These are phyloP conservation scores for Elymus sibiricus DNA, from an alignment of 176 grass and related monocot species.

Conservation along the genomic window DNA sequence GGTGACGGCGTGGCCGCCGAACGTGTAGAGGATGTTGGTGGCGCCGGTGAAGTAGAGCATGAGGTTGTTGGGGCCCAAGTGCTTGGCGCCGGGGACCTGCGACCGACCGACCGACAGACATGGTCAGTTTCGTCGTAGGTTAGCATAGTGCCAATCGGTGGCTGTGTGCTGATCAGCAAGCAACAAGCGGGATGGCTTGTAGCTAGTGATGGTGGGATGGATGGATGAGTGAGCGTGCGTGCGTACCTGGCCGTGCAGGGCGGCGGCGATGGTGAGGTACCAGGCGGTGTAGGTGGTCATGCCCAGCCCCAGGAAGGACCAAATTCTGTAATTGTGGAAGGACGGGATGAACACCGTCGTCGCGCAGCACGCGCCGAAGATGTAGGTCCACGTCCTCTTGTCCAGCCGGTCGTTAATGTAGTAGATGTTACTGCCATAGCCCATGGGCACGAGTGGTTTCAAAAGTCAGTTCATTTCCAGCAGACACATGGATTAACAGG, in stretches of 20 bases:
- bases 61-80: constrained; percentile 40
- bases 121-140: background rate
- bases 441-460: background rate
- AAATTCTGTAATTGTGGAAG: constrained; percentile 60
- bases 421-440: constrained; percentile 43
- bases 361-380: constrained; percentile 55
- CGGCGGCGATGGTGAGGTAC: constrained; percentile 50
- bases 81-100: constrained; percentile 44
- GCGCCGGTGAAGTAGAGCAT: constrained; percentile 61
- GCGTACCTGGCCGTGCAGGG: constrained; percentile 46
- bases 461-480: background rate
- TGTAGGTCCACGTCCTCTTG: constrained; percentile 69
- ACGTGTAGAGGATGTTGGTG: constrained; percentile 65
- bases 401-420: constrained; percentile 68
- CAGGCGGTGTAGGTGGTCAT: constrained; percentile 65
- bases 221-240: too few relatives aligned
- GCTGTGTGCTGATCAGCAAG: too few relatives aligned
- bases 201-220: too few relatives aligned
- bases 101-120: background rate
- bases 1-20: constrained; percentile 53
- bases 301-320: constrained; percentile 59
- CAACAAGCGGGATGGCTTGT: too few relatives aligned
- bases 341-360: constrained; percentile 62
- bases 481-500: background rate
- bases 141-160: background rate